Base-by-base conservation (phyloP, 805 yeast species). In the Vanderwaltozyma yarrowii region DNA sequence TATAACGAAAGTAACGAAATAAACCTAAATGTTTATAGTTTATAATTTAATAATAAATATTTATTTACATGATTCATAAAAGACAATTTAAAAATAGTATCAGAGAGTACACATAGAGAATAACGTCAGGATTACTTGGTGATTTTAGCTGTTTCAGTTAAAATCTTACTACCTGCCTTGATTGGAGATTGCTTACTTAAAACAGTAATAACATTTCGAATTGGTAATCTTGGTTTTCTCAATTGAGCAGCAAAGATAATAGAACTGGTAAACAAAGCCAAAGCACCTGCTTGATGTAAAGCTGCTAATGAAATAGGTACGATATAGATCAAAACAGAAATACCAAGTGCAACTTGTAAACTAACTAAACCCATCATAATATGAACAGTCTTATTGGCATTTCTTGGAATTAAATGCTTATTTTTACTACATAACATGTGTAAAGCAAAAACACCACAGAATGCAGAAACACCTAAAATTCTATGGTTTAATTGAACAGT, bases 281-380 rank as follows among this genome's bases (percentile, higher is more conserved):
- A 65, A 1, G 96, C 95, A 49, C 97, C 97, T 8, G 95, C 96
- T 67, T 92, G 99, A 58, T 92, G 99, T 5, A 87, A 75, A 4
- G 96, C 94, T 2, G 96, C 99, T 33, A 89, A 63, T 23, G 95
- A 84, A 18, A 83, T 78, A 21, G 99, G 99, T 17, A 92, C 97
- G 39, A 88, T 69, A 58, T 84, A 88, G 17, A 88, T 59, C 48
- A 92, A 69, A 1, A 98, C 92, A 23, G 77, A 64, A 37, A 92
- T 85, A 38, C 99, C 99, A 32, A 92, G 67, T 1, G 83, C 65
- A 3, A 80, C 95, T 64, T 92, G 99, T 16, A 82, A 51, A 1
- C 86, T 64, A 3, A 78, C 97, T 41, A 88, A 63, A 3, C 96
- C 96, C 81, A 87, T 76, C 40, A 82, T 73, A 2, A 73, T 70